Evolutionary conservation across 192 early-diverging fungal genomes (phyloP).

Genomic region (Coemansia asiatica): DNA sequence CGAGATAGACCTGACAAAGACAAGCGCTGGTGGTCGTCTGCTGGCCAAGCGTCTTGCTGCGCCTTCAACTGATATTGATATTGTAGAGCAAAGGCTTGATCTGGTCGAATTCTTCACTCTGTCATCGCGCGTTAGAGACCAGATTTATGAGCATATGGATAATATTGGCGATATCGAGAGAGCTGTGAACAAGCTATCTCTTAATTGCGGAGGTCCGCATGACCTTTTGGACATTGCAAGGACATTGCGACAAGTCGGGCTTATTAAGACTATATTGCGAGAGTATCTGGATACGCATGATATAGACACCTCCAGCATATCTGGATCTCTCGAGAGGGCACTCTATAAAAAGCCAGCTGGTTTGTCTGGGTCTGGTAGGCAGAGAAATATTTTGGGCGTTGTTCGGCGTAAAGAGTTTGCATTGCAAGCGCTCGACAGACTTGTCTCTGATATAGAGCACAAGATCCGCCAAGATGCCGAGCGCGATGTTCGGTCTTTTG

Average conservation of each 20-base stretch:
- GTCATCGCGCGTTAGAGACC: slow-evolving; percentile 51
- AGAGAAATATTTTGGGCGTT: slow-evolving; percentile 9
- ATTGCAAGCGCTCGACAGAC: slow-evolving; percentile 46
- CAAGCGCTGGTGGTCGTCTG: slow-evolving; percentile 74
- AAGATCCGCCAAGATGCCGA: slow-evolving; percentile 56
- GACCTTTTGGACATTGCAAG: slow-evolving; percentile 63
- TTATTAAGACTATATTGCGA: slow-evolving; percentile 44
- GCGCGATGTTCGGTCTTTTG: slow-evolving; percentile 50
- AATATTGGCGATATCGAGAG: slow-evolving; percentile 68
- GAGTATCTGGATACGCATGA: slow-evolving; percentile 16
- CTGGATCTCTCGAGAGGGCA: not conserved
- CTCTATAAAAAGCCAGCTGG: not conserved
- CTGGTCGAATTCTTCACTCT: slow-evolving; percentile 71
- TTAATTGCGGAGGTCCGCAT: slow-evolving; percentile 62
- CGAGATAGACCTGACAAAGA: slow-evolving; percentile 76
- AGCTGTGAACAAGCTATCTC: slow-evolving; percentile 67
- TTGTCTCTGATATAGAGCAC: slow-evolving; percentile 42
- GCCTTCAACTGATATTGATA: slow-evolving; percentile 63
- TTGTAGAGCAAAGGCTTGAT: slow-evolving; percentile 72
- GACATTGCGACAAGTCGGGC: slow-evolving; percentile 59
- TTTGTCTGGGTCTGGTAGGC: not conserved
- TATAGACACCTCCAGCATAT: not conserved
- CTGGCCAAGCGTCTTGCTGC: slow-evolving; percentile 68
- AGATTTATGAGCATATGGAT: slow-evolving; percentile 57
- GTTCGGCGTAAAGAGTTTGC: slow-evolving; percentile 30